A percentile compares a stretch with the other conserved stretches of the same genome.
Conservation (phyloP, 495 filamentous ascomycete species). For the Beverwykella pulmonaria region DNA sequence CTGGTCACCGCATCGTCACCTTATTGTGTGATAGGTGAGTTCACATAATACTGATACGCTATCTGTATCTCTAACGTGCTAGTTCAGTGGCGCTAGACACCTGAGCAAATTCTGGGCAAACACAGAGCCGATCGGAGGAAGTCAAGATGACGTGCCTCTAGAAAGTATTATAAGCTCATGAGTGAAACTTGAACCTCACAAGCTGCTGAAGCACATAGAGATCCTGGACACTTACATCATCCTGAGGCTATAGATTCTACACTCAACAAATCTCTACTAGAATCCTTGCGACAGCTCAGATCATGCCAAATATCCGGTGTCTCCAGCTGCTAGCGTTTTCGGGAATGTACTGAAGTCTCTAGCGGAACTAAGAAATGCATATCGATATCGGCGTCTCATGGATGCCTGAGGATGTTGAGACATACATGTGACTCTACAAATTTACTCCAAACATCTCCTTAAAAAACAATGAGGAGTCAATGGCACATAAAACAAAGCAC, state of each 20-base stretch:
- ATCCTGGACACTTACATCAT: too few species aligned
- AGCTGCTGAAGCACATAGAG: too few species aligned
- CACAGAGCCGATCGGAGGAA: slow-evolving; percentile 67
- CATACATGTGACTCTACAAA: too few species aligned
- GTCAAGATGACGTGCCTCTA: slow-evolving; percentile 26
- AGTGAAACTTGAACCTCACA: not conserved
- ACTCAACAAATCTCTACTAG: too few species aligned
- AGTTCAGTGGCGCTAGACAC: slow-evolving; percentile 72
- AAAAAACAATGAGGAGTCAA: not conserved
- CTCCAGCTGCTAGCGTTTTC: too few species aligned
- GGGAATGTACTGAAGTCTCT: too few species aligned
- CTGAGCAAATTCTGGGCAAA: slow-evolving; percentile 92
- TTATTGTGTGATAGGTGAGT: slow-evolving; percentile 72
- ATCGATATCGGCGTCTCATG: too few species aligned
- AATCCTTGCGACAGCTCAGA: too few species aligned
- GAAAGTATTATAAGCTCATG: slow-evolving; percentile 22
- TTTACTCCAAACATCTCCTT: not conserved
- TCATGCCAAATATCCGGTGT: too few species aligned
- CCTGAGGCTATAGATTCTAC: too few species aligned
- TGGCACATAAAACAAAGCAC: not conserved
- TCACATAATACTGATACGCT: not conserved
- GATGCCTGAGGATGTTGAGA: too few species aligned
- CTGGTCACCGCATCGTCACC: slow-evolving; percentile 82
- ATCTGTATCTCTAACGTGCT: not conserved
- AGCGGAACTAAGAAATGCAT: too few species aligned